Evolutionary conservation across 2,329 filamentous ascomycete species (phyloP).

Genomic region (Myriosclerotinia scirpicola): DNA sequence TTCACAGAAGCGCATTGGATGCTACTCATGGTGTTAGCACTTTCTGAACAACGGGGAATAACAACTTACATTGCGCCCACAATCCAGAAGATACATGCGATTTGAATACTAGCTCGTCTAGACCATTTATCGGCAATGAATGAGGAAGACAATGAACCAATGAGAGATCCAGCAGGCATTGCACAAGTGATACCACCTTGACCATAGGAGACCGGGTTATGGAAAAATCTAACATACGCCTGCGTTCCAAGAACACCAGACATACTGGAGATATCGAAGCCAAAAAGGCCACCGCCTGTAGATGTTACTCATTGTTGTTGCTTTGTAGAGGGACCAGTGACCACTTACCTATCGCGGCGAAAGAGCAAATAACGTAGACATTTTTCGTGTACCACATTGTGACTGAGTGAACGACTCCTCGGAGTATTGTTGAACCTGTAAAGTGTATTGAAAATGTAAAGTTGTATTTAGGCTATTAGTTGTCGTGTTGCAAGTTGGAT

Average conservation of each 20-base stretch:
- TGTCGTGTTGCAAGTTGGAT: slow-evolving; percentile 1
- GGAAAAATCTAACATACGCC: slow-evolving; percentile 71
- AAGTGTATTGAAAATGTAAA: not conserved
- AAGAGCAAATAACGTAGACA: slow-evolving; percentile 60
- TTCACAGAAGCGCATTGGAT: slow-evolving; percentile 61
- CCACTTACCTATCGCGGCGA: slow-evolving; percentile 58
- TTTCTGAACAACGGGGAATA: not conserved
- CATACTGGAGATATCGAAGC: slow-evolving; percentile 79
- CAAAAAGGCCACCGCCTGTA: slow-evolving; percentile 65
- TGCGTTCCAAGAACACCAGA: slow-evolving; percentile 64
- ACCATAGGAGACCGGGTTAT: slow-evolving; percentile 55
- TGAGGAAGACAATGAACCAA: slow-evolving; percentile 58
- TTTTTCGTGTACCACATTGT: slow-evolving; percentile 45
- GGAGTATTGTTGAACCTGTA: not conserved
- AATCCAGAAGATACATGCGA: slow-evolving; percentile 52
- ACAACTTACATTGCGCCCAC: slow-evolving; percentile 43
- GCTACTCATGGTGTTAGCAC: slow-evolving; percentile 41
- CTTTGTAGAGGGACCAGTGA: not conserved
- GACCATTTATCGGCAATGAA: slow-evolving; percentile 56
- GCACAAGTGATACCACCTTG: slow-evolving; percentile 72
- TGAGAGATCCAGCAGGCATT: slow-evolving; percentile 71
- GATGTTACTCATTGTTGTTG: slow-evolving; percentile 4
- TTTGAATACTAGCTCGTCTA: slow-evolving; percentile 48
- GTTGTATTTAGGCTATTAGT: not conserved
- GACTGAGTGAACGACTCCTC: slow-evolving; percentile 22